Conservation (phyloP, 805 yeast species). For the Kodamaea leandrae region DNA sequence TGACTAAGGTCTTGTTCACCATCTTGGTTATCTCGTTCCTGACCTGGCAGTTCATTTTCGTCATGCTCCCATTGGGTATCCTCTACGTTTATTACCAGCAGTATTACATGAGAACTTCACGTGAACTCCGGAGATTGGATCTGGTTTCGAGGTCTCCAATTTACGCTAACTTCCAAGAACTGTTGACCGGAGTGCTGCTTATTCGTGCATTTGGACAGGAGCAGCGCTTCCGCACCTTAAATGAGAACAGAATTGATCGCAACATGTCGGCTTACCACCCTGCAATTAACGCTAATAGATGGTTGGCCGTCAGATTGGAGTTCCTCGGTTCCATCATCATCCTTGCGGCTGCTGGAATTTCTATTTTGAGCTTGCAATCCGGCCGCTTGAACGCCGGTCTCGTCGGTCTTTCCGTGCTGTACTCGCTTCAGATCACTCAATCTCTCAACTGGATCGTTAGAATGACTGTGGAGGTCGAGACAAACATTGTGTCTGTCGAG, state of each 20-base stretch:
- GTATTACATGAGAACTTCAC: slow-evolving; percentile 70
- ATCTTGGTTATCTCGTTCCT: slow-evolving; percentile 76
- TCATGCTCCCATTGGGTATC: slow-evolving; percentile 66
- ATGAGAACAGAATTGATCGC: slow-evolving; percentile 70
- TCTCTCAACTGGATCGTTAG: slow-evolving; percentile 96
- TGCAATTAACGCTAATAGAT: slow-evolving; percentile 87
- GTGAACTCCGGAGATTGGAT: slow-evolving; percentile 81
- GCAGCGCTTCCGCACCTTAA: slow-evolving; percentile 59
- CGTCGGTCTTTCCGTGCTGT: slow-evolving; percentile 91
- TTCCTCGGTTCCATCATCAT: slow-evolving; percentile 87
- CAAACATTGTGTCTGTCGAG: slow-evolving; percentile 95
- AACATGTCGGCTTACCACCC: slow-evolving; percentile 94
- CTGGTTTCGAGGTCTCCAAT: slow-evolving; percentile 79
- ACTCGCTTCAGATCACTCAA: slow-evolving; percentile 90
- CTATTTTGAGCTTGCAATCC: slow-evolving; percentile 63
- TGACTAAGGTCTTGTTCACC: slow-evolving; percentile 67
- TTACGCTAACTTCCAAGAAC: slow-evolving; percentile 81
- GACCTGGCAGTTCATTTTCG: slow-evolving; percentile 79
- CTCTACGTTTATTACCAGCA: slow-evolving; percentile 72
- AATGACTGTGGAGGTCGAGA: slow-evolving; percentile 98
- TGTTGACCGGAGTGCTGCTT: slow-evolving; percentile 70
- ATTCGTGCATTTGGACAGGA: slow-evolving; percentile 73
- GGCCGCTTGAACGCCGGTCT: slow-evolving; percentile 84
- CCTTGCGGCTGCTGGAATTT: slow-evolving; percentile 78
- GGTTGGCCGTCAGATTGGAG: slow-evolving; percentile 95